Evolutionary conservation across 176 grass and related monocot genomes (phyloP), one percentile per base, ranked within the genome.

Genomic region (Rhynchospora breviuscula): DNA sequence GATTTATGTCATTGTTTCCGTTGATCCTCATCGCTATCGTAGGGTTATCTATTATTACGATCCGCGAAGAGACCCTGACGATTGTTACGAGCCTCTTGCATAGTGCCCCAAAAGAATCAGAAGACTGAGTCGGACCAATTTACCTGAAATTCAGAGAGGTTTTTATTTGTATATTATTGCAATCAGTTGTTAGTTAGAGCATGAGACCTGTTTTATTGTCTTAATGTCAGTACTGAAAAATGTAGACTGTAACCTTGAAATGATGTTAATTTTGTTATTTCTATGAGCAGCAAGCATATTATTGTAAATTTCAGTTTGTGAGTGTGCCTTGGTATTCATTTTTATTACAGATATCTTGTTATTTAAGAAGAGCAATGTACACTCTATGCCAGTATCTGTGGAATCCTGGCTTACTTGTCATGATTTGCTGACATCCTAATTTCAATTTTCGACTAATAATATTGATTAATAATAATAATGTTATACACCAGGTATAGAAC

Each of bases 51-150:
- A 71, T 21, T n/a, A 47, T 45, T 71, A 71, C 8, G 5, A 79
- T 46, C 7, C 21, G 1, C 51, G 57, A 12, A 7, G 78, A 17
- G 78, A 80, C 40, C 57, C 57, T 19, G 78, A 80, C 9, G 57
- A 62, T 19, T 80, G 59, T 80, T 80, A 80, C 13, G 78, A 58
- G 57, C 74, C 74, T 15, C 74, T 80, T 63, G 78, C 78, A 43
- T 80, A 61, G 59, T 46, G 43, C 67, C 17, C 18, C 17, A 70
- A 19, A 19, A 17, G 15, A 46, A 70, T 45, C 45, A 12, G 15
- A 46, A 47, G 6, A 8, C 33, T 47, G 14, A 45, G 46, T 10
- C 10, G 49, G 49, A 70, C 7, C 6, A 70, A 3, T 13, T 67
- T 45, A 19, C 17, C 35, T 18, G 7, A 52, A 52, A 0, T 52